Conservation (phyloP, 352 stramenopile genomes). For the Phytopythium aichiense region DNA sequence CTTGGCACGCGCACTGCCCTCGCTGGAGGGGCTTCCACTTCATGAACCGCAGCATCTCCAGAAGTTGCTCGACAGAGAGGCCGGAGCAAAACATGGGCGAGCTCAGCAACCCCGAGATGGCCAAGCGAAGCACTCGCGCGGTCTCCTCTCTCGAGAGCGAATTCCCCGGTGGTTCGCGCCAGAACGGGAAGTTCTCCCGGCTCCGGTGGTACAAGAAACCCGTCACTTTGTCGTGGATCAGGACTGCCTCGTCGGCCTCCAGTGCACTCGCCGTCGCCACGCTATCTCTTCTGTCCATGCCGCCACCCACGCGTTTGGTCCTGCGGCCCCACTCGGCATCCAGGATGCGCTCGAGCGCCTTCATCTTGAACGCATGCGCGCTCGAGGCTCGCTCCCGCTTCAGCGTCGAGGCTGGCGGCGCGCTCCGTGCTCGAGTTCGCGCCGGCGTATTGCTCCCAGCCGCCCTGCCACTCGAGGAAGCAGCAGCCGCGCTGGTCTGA, state of each 20-base stretch:
- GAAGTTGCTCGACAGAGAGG: constrained; percentile 46
- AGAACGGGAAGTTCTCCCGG: constrained; percentile 57
- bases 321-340: constrained; percentile 15
- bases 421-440: constrained; percentile 8
- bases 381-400: constrained; percentile 25
- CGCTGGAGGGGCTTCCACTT: constrained; percentile 27
- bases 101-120: constrained; percentile 26
- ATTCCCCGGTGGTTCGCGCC: constrained; percentile 35
- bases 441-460: not conserved
- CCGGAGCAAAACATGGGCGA: constrained; percentile 22
- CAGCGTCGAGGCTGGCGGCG: constrained; percentile 1
- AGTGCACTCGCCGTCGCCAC: constrained; percentile 10
- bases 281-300: not conserved
- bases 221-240: constrained; percentile 53
- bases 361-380: constrained; percentile 55
- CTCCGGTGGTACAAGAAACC: constrained; percentile 50
- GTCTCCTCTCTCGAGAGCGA: constrained; percentile 46
- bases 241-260: constrained; percentile 12
- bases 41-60: constrained; percentile 38
- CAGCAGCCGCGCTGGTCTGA: constrained; percentile 1
- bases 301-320: not conserved
- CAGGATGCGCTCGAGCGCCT: constrained; percentile 46
- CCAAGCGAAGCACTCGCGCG: constrained; percentile 26
- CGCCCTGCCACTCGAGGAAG: not conserved
- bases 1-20: constrained; percentile 18